These are phyloP conservation scores for Arachis hypogaea DNA, from an alignment of 306 rosid species.

Conservation along the genomic window DNA sequence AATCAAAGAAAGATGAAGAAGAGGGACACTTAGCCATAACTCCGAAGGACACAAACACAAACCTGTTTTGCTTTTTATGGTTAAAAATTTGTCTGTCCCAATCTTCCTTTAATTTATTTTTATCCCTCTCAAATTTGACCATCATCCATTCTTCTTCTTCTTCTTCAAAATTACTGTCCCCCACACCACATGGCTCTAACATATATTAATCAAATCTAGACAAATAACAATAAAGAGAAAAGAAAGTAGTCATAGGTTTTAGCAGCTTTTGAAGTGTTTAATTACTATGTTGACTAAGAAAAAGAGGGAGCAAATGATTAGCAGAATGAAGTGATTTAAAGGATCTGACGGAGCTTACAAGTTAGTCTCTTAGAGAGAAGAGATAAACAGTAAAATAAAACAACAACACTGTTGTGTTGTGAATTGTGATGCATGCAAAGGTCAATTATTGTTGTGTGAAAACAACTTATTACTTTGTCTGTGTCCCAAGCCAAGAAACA, in stretches of 20 bases:
- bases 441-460: constrained; percentile 15
- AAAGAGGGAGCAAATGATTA: constrained; percentile 40
- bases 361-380: neutral
- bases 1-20: constrained; percentile 2
- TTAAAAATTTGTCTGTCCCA: constrained; percentile 15
- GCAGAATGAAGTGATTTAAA: constrained; percentile 25
- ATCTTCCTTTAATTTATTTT: neutral
- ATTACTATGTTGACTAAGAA: constrained; percentile 7
- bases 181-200: too few relatives aligned
- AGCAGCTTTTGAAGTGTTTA: constrained; percentile 4
- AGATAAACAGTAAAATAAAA: neutral
- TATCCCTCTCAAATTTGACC: constrained; percentile 11
- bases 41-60: neutral
- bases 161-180: neutral
- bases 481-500: neutral
- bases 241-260: neutral
- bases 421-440: constrained; percentile 38
- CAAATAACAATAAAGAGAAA: too few relatives aligned
- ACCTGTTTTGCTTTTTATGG: constrained; percentile 38
- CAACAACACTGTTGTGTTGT: neutral
- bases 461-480: constrained; percentile 18
- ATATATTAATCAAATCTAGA: too few relatives aligned
- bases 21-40: constrained; percentile 2
- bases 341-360: constrained; percentile 2
- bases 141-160: neutral